phyloP scores from a whole-genome alignment of 306 rosid genomes.

The Lupinus albus region DNA sequence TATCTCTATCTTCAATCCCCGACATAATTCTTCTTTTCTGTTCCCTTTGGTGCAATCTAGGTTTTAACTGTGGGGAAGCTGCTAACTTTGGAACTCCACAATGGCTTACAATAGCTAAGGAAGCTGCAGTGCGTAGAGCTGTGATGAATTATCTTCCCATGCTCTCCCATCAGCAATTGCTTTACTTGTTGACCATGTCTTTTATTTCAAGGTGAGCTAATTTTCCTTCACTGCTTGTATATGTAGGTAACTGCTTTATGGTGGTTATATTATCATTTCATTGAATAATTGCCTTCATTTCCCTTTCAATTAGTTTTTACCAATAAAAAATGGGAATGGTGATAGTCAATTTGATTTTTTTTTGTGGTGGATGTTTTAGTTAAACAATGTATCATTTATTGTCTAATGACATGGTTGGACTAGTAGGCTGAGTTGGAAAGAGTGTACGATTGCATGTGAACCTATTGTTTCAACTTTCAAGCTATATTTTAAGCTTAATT shows the following conservation, averaged over 20 bases:
- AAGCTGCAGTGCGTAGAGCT: slow-evolving; percentile 98
- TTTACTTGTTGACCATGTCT: slow-evolving; percentile 93
- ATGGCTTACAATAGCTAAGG: slow-evolving; percentile 94
- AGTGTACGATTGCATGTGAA: neutral
- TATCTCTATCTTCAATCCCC: slow-evolving; percentile 22
- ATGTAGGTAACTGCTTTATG: slow-evolving; percentile 26
- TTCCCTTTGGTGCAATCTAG: slow-evolving; percentile 48
- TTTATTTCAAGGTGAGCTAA: slow-evolving; percentile 79
- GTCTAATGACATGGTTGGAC: slow-evolving; percentile 24
- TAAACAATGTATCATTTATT: neutral
- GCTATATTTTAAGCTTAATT: slow-evolving; percentile 17
- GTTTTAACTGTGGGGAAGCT: slow-evolving; percentile 99
- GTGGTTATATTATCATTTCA: slow-evolving; percentile 35
- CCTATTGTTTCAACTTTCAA: slow-evolving; percentile 3
- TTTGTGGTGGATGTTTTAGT: neutral
- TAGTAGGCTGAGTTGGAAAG: slow-evolving; percentile 12
- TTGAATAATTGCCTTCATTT: slow-evolving; percentile 1
- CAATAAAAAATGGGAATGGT: slow-evolving; percentile 3
- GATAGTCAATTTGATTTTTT: slow-evolving; percentile 22
- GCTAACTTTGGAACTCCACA: slow-evolving; percentile 98
- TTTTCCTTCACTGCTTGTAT: slow-evolving; percentile 20
- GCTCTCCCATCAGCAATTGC: slow-evolving; percentile 98
- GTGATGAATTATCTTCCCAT: slow-evolving; percentile 99
- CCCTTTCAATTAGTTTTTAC: neutral
- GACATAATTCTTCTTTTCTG: slow-evolving; percentile 28